Base-by-base conservation (phyloP, 306 rosid species). In the Luffa aegyptiaca region DNA sequence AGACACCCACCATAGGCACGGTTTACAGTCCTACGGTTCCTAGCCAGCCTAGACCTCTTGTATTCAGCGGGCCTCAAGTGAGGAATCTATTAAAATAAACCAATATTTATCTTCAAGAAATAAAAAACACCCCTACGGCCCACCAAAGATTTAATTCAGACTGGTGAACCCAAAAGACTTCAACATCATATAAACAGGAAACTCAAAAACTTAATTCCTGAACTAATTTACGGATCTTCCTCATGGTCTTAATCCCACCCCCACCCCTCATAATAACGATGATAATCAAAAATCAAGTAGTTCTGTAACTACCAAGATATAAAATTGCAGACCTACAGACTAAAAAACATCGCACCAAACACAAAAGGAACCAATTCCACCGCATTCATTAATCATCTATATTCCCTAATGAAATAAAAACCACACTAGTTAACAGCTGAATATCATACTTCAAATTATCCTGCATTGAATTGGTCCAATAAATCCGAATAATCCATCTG, bases 51-150 rank as follows among this genome's bases (percentile, higher is more conserved):
- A 41, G 94, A 88, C 80, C 97, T 88, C 88, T 89, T 93, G 87
- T 93, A 93, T 84, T 93, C 92, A 39, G 96, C 80, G 59, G 96
- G 97, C 83, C 97, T 91, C 87, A 93, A 85, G 72, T 93, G 96
- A 18, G 97, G 97, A 84, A 91, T 70, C 75, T 68, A 35, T 68
- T 65, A 37, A 39, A 66, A 8, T 5, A 66, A 66, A 66, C 51
- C 12, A 6, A 26, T 3, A 39, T 66, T 17, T n/a, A n/a, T n/a
- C n/a, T n/a, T n/a, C n/a, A n/a, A n/a, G n/a, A n/a, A n/a, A n/a
- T n/a, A n/a, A n/a, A n/a, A n/a, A n/a, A n/a, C n/a, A n/a, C n/a
- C n/a, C n/a, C n/a, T n/a, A n/a, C n/a, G n/a, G n/a, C n/a, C n/a
- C n/a, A n/a, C n/a, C n/a, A n/a, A n/a, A n/a, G n/a, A n/a, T n/a